phyloP scores from a whole-genome alignment of 2,329 filamentous ascomycete species.

The Plenodomus biglobosus region DNA sequence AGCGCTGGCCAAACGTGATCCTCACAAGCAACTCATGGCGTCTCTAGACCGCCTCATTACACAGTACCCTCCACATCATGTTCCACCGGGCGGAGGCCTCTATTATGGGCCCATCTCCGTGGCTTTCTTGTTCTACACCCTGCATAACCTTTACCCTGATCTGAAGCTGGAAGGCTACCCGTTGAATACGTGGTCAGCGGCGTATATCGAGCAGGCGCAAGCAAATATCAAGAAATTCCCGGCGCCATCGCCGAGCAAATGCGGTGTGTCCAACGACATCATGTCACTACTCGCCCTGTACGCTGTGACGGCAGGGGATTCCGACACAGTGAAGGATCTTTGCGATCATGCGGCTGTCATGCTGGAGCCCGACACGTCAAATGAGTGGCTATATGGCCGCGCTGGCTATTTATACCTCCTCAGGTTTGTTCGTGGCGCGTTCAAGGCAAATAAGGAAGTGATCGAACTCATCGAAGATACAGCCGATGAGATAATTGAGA shows the following conservation, averaged over 20 bases:
- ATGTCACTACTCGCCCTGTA: constrained; percentile 54
- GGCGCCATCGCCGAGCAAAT: constrained; percentile 50
- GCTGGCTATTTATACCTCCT: constrained; percentile 70
- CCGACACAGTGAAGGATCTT: constrained; percentile 53
- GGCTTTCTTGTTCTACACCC: constrained; percentile 54
- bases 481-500: constrained; percentile 59
- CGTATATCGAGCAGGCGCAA: constrained; percentile 54
- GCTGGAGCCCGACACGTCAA: constrained; percentile 51
- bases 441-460: constrained; percentile 53
- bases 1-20: constrained; percentile 44
- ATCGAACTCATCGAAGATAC: constrained; percentile 57
- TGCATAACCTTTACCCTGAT: constrained; percentile 53
- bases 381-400: constrained; percentile 68
- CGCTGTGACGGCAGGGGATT: constrained; percentile 53
- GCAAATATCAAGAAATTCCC: constrained; percentile 53
- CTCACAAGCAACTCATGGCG: constrained; percentile 54
- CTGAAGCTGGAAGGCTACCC: constrained; percentile 50
- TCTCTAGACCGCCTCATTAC: constrained; percentile 53
- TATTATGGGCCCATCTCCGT: constrained; percentile 55
- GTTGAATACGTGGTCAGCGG: constrained; percentile 53
- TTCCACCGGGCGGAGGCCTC: constrained; percentile 52
- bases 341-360: constrained; percentile 55
- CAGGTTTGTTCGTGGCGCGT: constrained; percentile 61
- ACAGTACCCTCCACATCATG: constrained; percentile 50
- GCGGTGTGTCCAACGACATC: constrained; percentile 55